Evolutionary conservation across 2,329 filamentous ascomycete species (phyloP).

Genomic region (Colletotrichum gloeosporioides): DNA sequence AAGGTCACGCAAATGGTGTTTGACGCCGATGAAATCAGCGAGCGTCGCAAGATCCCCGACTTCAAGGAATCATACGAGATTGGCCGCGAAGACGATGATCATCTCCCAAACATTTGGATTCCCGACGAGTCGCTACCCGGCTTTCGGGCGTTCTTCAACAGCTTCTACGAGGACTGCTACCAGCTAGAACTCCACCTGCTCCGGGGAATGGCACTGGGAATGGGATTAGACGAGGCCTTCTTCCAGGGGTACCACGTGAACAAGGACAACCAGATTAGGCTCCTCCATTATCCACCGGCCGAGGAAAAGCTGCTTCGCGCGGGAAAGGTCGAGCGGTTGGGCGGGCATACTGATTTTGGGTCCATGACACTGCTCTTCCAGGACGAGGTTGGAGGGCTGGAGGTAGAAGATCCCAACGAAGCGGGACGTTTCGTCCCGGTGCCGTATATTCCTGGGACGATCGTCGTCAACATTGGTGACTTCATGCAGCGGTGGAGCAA

Average conservation of each 20-base stretch:
- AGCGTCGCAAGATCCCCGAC: conserved; percentile 34
- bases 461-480: conserved; percentile 45
- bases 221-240: conserved; percentile 31
- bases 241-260: conserved; percentile 51
- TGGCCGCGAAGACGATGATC: conserved; percentile 34
- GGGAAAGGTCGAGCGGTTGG: conserved; percentile 17
- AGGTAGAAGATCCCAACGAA: conserved; percentile 45
- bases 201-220: conserved; percentile 52
- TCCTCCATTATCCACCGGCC: conserved; percentile 58
- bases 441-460: conserved; percentile 33
- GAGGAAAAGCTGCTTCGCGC: conserved; percentile 31
- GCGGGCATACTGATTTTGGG: conserved; percentile 39
- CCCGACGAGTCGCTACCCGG: conserved; percentile 27
- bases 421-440: conserved; percentile 37
- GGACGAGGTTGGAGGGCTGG: conserved; percentile 48
- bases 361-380: conserved; percentile 54
- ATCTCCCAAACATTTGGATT: conserved; percentile 33
- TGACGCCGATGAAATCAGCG: conserved; percentile 30
- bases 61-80: conserved; percentile 47
- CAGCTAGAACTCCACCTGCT: conserved; percentile 44
- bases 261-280: conserved; percentile 63
- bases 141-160: conserved; percentile 34
- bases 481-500: conserved; percentile 46
- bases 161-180: conserved; percentile 49
- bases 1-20: conserved; percentile 39